These are phyloP conservation scores for Microthyrium microscopicum DNA, from an alignment of 2,329 filamentous ascomycete genomes.

Conservation along the genomic window DNA sequence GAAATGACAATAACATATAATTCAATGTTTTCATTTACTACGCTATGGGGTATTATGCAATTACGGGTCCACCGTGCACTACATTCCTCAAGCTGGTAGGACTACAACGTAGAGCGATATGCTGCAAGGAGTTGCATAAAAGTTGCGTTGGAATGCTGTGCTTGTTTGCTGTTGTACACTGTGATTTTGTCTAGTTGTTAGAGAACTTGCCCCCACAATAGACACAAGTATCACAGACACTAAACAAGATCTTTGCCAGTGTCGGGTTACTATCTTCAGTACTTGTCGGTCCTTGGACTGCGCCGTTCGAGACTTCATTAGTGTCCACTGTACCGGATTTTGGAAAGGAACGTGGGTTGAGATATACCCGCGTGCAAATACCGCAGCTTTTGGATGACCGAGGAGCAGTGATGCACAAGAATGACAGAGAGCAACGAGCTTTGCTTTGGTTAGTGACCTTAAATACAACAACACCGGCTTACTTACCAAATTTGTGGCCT, in stretches of 20 bases:
- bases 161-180: background rate
- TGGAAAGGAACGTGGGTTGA: constrained; percentile 12
- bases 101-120: background rate
- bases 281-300: background rate
- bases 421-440: constrained; percentile 38
- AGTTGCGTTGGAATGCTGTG: background rate
- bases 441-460: background rate
- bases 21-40: background rate
- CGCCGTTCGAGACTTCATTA: constrained; percentile 1
- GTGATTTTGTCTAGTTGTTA: constrained; percentile 9
- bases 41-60: constrained; percentile 7
- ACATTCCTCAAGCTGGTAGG: background rate
- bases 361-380: constrained; percentile 32
- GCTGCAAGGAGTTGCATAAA: background rate
- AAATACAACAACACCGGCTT: background rate
- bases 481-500: constrained; percentile 35
- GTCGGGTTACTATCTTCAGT: background rate
- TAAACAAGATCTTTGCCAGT: constrained; percentile 17
- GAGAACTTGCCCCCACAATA: constrained; percentile 22
- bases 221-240: constrained; percentile 19
- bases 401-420: constrained; percentile 37
- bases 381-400: constrained; percentile 36
- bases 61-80: background rate
- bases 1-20: background rate
- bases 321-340: background rate